Conservation (phyloP, 73 alveolate species). For the Tetrahymena elliotti region DNA sequence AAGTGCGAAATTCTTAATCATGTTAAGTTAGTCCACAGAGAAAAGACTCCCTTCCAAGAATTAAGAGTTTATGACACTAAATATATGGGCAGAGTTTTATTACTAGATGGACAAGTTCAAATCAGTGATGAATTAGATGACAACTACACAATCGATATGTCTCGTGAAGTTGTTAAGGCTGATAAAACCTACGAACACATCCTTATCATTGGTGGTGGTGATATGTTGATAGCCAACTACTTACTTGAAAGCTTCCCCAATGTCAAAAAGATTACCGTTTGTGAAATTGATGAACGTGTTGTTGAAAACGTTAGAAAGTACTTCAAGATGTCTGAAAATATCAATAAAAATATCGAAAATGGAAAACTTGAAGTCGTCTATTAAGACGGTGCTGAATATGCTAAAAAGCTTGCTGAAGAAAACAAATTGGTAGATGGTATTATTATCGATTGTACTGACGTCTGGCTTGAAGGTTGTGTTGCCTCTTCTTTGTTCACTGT, state of each 20-base stretch:
- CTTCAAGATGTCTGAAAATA: constrained; percentile 10
- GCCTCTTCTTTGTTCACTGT: constrained; percentile 10
- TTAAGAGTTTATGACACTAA: constrained; percentile 6
- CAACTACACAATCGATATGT: neutral
- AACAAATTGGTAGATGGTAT: neutral
- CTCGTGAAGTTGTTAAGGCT: neutral
- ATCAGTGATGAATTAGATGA: neutral
- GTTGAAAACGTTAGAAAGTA: constrained; percentile 7
- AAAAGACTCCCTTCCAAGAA: constrained; percentile 6
- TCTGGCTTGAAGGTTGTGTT: neutral
- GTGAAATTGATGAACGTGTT: constrained; percentile 8
- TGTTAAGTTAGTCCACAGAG: constrained; percentile 19
- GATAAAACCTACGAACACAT: neutral
- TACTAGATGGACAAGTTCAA: constrained; percentile 4
- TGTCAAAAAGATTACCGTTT: neutral
- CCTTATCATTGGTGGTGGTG: constrained; percentile 19
- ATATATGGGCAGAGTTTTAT: neutral
- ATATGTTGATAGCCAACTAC: constrained; percentile 6
- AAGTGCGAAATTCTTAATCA: neutral
- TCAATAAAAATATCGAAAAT: neutral
- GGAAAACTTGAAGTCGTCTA: neutral
- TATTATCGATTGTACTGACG: constrained; percentile 8
- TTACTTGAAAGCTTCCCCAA: neutral
- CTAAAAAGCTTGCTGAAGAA: neutral
- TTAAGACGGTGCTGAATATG: constrained; percentile 9